Percentiles rank a stretch among this genome's conserved stretches.
Evolutionary conservation across 2,329 filamentous ascomycete species (phyloP).

Genomic region (Diaporthe longicolla): DNA sequence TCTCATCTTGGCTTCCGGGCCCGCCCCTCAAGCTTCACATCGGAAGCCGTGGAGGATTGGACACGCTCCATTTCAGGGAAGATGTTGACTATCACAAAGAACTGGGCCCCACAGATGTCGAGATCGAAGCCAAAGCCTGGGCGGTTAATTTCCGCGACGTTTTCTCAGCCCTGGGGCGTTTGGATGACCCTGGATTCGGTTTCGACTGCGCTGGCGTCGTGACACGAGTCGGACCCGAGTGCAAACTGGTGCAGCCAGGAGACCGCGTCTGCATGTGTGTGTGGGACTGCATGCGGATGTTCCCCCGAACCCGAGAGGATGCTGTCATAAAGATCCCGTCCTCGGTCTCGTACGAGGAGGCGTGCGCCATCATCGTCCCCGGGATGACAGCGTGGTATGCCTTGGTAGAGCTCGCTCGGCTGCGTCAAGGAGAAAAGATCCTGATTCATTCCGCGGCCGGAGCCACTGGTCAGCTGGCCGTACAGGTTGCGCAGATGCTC

Average conservation of each 20-base stretch:
- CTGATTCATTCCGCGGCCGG: slow-evolving; percentile 61
- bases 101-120: slow-evolving; percentile 48
- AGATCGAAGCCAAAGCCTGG: slow-evolving; percentile 49
- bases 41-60: slow-evolving; percentile 41
- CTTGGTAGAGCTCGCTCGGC: slow-evolving; percentile 50
- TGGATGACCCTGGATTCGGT: slow-evolving; percentile 51
- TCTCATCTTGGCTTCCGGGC: neutral
- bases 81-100: slow-evolving; percentile 52
- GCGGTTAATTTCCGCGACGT: slow-evolving; percentile 54
- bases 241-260: slow-evolving; percentile 20
- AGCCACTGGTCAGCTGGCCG: slow-evolving; percentile 57
- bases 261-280: slow-evolving; percentile 33
- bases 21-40: neutral
- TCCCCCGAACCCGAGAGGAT: neutral
- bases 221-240: slow-evolving; percentile 51
- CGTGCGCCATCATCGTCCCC: slow-evolving; percentile 1
- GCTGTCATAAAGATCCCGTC: slow-evolving; percentile 37
- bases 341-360: slow-evolving; percentile 21
- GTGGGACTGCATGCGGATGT: neutral
- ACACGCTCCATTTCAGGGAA: slow-evolving; percentile 38
- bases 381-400: slow-evolving; percentile 54
- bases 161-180: slow-evolving; percentile 52
- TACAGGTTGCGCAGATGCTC: slow-evolving; percentile 54
- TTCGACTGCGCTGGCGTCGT: slow-evolving; percentile 52
- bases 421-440: slow-evolving; percentile 50